These are phyloP conservation scores for Pseudovirgaria hyperparasitica DNA, from an alignment of 2,329 filamentous ascomycete species.

Conservation along the genomic window DNA sequence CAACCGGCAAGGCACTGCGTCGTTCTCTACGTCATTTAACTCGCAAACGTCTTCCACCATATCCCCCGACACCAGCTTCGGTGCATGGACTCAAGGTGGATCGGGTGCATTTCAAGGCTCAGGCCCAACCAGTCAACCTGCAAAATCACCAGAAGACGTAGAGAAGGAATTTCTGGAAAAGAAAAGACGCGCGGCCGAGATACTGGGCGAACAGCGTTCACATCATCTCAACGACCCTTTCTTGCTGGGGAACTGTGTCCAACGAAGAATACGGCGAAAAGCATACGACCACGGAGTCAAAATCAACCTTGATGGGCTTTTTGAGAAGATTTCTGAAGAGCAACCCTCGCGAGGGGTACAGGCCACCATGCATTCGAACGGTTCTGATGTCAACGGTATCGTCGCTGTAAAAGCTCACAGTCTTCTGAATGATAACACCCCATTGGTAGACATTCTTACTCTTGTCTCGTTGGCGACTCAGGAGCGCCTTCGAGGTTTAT, in stretches of 20 bases:
- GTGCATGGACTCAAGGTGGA: constrained; percentile 25
- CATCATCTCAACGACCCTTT: constrained; percentile 66
- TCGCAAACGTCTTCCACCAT: constrained; percentile 23
- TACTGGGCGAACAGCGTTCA: constrained; percentile 45
- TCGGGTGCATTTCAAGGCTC: constrained; percentile 27
- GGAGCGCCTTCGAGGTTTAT: constrained; percentile 59
- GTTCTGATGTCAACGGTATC: constrained; percentile 49
- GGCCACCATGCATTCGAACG: constrained; percentile 33
- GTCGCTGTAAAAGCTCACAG: constrained; percentile 44
- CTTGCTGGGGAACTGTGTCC: constrained; percentile 47
- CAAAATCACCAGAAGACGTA: constrained; percentile 51
- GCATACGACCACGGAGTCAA: constrained; percentile 45
- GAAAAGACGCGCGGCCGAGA: constrained; percentile 53
- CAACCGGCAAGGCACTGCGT: constrained; percentile 33
- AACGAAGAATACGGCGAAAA: constrained; percentile 43
- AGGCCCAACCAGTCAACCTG: constrained; percentile 36
- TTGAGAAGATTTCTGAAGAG: constrained; percentile 24
- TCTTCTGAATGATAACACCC: constrained; percentile 57
- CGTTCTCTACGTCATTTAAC: constrained; percentile 22
- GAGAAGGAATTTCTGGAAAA: constrained; percentile 53
- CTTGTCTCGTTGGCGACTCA: constrained; percentile 73
- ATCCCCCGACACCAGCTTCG: constrained; percentile 34
- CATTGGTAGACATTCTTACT: constrained; percentile 69
- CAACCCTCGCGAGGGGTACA: constrained; percentile 13
- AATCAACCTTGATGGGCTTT: constrained; percentile 45